Conservation (phyloP, 345 rosid species). For the Balakata baccata region DNA sequence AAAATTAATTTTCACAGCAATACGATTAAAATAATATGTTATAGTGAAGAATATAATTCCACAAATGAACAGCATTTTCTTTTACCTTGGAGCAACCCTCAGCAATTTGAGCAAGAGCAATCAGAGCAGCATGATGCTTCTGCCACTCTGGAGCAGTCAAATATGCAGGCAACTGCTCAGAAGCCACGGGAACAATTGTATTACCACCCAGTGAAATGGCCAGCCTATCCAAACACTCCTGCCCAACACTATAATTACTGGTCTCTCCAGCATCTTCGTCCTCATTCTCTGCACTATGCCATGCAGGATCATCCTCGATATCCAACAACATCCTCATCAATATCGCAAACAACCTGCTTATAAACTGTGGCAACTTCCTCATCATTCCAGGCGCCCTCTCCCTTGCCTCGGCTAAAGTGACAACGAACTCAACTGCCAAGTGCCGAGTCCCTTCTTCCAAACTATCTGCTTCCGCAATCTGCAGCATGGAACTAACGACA, state of each 20-base stretch:
- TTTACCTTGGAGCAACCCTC: constrained; percentile 97
- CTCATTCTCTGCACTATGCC: constrained; percentile 89
- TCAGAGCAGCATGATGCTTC: constrained; percentile 94
- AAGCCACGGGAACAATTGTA: constrained; percentile 94
- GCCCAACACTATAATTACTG: constrained; percentile 87
- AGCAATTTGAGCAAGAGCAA: constrained; percentile 97
- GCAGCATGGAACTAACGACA: constrained; percentile 90
- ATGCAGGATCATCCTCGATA: constrained; percentile 84
- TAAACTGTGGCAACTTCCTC: constrained; percentile 96
- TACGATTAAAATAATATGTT: no score
- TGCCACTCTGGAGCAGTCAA: constrained; percentile 97
- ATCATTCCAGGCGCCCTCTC: constrained; percentile 99
- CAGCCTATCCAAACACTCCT: constrained; percentile 95
- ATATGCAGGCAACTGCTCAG: constrained; percentile 82
- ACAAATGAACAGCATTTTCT: not conserved
- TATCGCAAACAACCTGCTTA: constrained; percentile 75
- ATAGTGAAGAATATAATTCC: not conserved
- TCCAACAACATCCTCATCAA: constrained; percentile 91
- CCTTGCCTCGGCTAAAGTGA: constrained; percentile 90
- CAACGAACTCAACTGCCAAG: constrained; percentile 87
- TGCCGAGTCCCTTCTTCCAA: constrained; percentile 93
- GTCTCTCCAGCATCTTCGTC: constrained; percentile 97
- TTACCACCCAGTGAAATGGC: constrained; percentile 96
- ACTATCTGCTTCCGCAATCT: constrained; percentile 90
- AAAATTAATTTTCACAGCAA: not conserved